phyloP scores from a whole-genome alignment of 2,329 filamentous ascomycete species.

The Aspergillus ochraceoroseus region DNA sequence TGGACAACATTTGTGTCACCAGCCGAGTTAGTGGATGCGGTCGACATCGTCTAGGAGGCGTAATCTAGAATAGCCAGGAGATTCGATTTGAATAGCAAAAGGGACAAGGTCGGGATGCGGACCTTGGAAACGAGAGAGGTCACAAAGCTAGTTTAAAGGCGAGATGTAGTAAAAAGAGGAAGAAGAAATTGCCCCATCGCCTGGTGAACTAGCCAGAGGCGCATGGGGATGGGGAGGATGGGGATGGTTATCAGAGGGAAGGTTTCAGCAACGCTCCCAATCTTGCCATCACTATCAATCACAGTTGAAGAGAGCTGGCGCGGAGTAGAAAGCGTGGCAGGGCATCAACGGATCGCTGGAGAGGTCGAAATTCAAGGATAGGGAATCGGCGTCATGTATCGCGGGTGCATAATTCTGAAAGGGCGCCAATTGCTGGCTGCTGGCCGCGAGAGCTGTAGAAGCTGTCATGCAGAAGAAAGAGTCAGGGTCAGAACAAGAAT shows the following conservation, averaged over 20 bases:
- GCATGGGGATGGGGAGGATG: background rate
- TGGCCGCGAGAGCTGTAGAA: conserved; percentile 7
- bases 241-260: background rate
- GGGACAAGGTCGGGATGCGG: too few relatives aligned
- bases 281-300: background rate
- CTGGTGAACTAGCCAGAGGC: background rate
- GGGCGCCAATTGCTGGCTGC: conserved; percentile 8
- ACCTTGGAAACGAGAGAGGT: too few relatives aligned
- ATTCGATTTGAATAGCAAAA: too few relatives aligned
- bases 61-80: too few relatives aligned
- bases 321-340: too few relatives aligned
- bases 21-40: conserved; percentile 21
- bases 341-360: too few relatives aligned
- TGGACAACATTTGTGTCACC: conserved; percentile 21
- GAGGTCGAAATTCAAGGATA: too few relatives aligned
- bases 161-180: background rate
- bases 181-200: background rate
- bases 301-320: background rate
- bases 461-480: conserved; percentile 4
- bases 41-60: conserved; percentile 24
- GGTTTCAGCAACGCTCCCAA: background rate
- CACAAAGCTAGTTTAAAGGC: background rate
- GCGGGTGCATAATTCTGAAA: conserved; percentile 3
- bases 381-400: too few relatives aligned
- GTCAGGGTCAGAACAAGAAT: background rate